phyloP scores from a whole-genome alignment of 1,139 yeast species.

The Blastobotrys aristatus region DNA sequence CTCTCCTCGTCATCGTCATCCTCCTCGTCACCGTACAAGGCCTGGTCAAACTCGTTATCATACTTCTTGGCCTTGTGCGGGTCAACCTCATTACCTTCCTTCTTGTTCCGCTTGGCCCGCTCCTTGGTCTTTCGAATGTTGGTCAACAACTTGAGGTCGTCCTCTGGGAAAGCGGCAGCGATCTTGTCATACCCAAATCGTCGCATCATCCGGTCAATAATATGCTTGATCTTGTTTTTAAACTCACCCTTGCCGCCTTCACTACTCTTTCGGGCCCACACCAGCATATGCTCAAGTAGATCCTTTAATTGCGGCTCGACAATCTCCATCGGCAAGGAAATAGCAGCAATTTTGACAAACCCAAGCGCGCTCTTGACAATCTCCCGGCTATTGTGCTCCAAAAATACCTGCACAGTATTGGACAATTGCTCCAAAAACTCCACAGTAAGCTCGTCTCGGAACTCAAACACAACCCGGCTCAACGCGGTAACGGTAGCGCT shows the following conservation, averaged over 20 bases:
- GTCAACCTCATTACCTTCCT: constrained; percentile 25
- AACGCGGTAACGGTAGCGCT: constrained; percentile 92
- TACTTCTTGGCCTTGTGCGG: constrained; percentile 36
- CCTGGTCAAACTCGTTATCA: constrained; percentile 84
- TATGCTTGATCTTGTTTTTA: constrained; percentile 86
- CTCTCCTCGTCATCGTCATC: constrained; percentile 37
- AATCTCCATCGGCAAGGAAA: constrained; percentile 76
- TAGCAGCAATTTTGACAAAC: constrained; percentile 84
- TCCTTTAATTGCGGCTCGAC: constrained; percentile 63
- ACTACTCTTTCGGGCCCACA: constrained; percentile 53
- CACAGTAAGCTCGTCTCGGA: constrained; percentile 55
- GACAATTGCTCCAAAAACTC: constrained; percentile 65
- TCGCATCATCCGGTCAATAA: constrained; percentile 83
- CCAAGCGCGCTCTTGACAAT: constrained; percentile 93
- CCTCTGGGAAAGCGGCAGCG: constrained; percentile 81
- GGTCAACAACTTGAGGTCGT: constrained; percentile 71
- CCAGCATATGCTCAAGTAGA: constrained; percentile 66
- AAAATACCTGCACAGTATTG: constrained; percentile 83
- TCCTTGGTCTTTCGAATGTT: constrained; percentile 84
- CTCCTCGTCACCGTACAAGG: constrained; percentile 44
- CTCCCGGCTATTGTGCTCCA: constrained; percentile 87
- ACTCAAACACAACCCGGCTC: constrained; percentile 82
- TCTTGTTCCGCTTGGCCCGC: constrained; percentile 72
- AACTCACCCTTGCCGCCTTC: constrained; percentile 95
- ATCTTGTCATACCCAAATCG: constrained; percentile 81